phyloP scores from a whole-genome alignment of 75 land plant genomes.

The Larix kaempferi region DNA sequence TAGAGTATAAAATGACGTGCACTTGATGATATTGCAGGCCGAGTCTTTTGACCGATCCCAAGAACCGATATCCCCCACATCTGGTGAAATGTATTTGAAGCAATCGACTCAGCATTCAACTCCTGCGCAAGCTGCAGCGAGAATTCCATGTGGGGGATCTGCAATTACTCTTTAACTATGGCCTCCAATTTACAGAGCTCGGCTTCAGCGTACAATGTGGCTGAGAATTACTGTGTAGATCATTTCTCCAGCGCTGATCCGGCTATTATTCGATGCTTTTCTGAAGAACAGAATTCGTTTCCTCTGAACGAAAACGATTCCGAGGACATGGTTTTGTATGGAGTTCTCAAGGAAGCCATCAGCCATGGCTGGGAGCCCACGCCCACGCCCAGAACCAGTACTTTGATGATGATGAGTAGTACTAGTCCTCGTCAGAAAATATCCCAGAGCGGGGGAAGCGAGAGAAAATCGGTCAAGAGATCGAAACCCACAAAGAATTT shows the following conservation, averaged over 20 bases:
- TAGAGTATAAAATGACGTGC: too few relatives aligned
- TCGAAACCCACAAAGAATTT: not conserved
- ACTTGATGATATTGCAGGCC: too few relatives aligned
- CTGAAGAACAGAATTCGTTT: not conserved
- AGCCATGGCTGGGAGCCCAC: slow-evolving; percentile 15
- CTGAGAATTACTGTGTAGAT: not conserved
- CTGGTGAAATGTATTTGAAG: too few relatives aligned
- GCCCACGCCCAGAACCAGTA: not conserved
- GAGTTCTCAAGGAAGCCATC: slow-evolving; percentile 17
- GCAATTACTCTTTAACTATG: not conserved
- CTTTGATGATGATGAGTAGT: not conserved
- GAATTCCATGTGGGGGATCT: not conserved
- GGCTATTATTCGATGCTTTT: not conserved
- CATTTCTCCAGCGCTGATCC: not conserved
- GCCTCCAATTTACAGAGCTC: not conserved
- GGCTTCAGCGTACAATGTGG: not conserved
- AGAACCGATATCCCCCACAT: too few relatives aligned
- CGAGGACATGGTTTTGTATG: slow-evolving; percentile 29
- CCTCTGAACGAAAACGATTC: slow-evolving; percentile 37
- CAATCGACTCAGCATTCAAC: too few relatives aligned
- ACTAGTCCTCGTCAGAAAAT: not conserved
- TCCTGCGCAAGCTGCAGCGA: too few relatives aligned
- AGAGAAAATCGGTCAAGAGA: not conserved
- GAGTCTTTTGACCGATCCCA: too few relatives aligned
- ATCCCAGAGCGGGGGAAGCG: not conserved